Base-by-base conservation (phyloP, 345 rosid genomes). In the Tarenaya hassleriana region DNA sequence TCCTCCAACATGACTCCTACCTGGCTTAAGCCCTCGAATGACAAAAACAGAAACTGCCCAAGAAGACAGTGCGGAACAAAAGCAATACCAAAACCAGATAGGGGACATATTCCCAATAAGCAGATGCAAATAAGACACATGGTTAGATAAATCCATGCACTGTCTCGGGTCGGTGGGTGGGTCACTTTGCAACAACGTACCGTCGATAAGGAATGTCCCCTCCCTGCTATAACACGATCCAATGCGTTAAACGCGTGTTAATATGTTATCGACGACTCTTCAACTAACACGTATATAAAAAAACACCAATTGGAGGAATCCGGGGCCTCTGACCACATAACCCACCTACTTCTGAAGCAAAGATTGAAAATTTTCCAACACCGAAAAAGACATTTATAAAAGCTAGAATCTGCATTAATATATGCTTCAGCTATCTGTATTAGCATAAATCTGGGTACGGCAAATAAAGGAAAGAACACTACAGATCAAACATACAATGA, bases 191-290 rank as follows among this genome's bases (percentile, higher is more conserved):
- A 75, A n/a, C 52, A 68, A 68, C 46, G 57, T 64, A 68, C 58
- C n/a, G 72, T 63, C 70, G 54, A 64, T 51, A 63, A 73, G 69
- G 40, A 78, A 63, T 60, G 64, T 55, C 62, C 67, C 62, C 75
- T 72, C 85, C 78, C 90, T 70, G 79, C 78, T 68, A 56, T 68
- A 74, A 73, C 75, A 77, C 54, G 77, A 81, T 77, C 73, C 85
- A 71, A 60, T 40, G 46, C 42, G 29, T 62, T 15, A 62, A 46
- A 39, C 5, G 32, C 29, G 2, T 24, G 50, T 67, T 64, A 70
- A 76, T 72, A 66, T 58, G 48, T 39, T 52, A 75, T 75, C 2
- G 18, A 69, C 57, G 73, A 66, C 63, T 57, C 62, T 55, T 45
- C 41, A 61, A 52, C 64, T 50, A 74, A 37, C 24, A 60, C 14